Percentiles rank a stretch among this genome's conserved stretches.
phyloP scores from a whole-genome alignment of 1,284 basidiomycete species.

The Rhodotorula sp. region DNA sequence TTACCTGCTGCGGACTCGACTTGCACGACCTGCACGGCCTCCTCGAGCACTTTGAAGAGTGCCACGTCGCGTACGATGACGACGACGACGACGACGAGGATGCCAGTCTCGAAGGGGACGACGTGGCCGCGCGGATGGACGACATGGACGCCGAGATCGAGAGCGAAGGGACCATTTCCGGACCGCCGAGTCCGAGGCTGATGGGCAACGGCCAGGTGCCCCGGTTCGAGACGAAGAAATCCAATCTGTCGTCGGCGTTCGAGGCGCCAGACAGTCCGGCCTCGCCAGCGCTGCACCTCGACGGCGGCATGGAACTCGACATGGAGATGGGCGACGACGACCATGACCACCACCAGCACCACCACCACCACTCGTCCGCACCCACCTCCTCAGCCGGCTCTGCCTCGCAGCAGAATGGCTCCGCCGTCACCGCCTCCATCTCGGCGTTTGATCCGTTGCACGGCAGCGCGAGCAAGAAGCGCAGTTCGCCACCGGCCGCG shows the following conservation, averaged over 20 bases:
- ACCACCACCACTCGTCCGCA: constrained; percentile 4
- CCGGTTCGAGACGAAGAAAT: constrained; percentile 35
- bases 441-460: constrained; percentile 17
- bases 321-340: constrained; percentile 42
- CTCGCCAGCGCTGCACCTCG: constrained; percentile 24
- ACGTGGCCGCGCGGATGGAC: background rate
- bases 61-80: constrained; percentile 58
- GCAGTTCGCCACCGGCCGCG: constrained; percentile 1
- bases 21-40: constrained; percentile 78
- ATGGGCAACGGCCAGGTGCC: background rate
- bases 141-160: constrained; percentile 14
- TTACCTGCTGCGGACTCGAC: constrained; percentile 75
- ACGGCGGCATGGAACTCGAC: constrained; percentile 40
- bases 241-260: constrained; percentile 23
- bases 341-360: constrained; percentile 4
- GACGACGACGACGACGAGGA: constrained; percentile 24
- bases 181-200: constrained; percentile 36
- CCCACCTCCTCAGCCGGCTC: constrained; percentile 10
- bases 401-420: constrained; percentile 4
- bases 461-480: constrained; percentile 30
- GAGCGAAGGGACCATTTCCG: constrained; percentile 38
- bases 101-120: constrained; percentile 34
- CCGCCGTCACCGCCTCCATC: constrained; percentile 6
- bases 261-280: constrained; percentile 35
- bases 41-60: constrained; percentile 80